A percentile compares a stretch with the other conserved stretches of the same genome.
These are phyloP conservation scores for Penstemon davidsonii DNA, from an alignment of 257 asterid species.

Conservation along the genomic window DNA sequence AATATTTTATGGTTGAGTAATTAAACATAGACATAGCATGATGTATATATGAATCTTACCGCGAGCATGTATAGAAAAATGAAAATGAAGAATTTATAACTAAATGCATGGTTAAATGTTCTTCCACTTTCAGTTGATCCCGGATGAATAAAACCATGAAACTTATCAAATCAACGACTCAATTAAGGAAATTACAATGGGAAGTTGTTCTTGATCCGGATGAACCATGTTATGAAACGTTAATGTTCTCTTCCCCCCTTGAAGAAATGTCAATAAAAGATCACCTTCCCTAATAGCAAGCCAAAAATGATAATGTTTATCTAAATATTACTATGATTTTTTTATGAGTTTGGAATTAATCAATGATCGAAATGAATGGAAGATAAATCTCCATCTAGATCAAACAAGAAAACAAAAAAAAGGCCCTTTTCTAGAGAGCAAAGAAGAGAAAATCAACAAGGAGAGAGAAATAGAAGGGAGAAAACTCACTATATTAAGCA, in stretches of 20 bases:
- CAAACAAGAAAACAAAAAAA: conserved; percentile 7
- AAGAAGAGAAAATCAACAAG: not conserved
- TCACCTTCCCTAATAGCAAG: conserved; percentile 6
- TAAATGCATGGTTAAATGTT: too few species aligned
- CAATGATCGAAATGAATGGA: conserved; percentile 34
- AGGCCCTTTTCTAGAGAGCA: conserved; percentile 12
- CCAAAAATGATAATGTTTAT: conserved; percentile 5
- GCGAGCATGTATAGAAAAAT: not conserved
- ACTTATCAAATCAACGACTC: not conserved
- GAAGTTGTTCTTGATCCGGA: conserved; percentile 48
- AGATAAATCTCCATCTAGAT: conserved; percentile 27
- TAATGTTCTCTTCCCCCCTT: conserved; percentile 28
- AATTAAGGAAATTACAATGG: conserved; percentile 36
- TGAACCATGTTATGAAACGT: conserved; percentile 64
- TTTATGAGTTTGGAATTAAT: conserved; percentile 18
- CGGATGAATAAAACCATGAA: not conserved
- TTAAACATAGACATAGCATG: not conserved
- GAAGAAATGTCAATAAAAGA: not conserved
- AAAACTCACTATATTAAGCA: conserved; percentile 36
- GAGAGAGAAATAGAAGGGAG: conserved; percentile 13
- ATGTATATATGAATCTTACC: not conserved
- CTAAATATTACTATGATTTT: conserved; percentile 8
- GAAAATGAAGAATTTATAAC: not conserved
- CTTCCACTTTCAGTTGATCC: too few species aligned
- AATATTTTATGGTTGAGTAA: too few species aligned